Percentiles rank a stretch among this genome's conserved stretches.
Conservation (phyloP, 1,139 yeast genomes). For the Suhomyces atakaporum region DNA sequence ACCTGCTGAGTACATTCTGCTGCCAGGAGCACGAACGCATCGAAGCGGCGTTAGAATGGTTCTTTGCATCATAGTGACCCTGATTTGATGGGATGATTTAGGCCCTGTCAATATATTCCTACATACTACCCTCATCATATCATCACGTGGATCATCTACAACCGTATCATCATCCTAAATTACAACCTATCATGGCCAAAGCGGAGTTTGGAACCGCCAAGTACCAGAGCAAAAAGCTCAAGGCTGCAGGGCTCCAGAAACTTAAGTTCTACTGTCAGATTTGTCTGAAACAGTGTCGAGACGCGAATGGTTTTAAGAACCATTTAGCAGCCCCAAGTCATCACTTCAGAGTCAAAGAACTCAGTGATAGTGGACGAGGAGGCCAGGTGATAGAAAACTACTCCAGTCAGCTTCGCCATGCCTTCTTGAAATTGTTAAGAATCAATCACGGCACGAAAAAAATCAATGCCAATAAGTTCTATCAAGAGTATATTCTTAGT, state of each 20-base stretch:
- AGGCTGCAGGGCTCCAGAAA: conserved; percentile 82
- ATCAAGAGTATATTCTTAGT: conserved; percentile 78
- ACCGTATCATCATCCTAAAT: too few species aligned
- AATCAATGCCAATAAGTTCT: conserved; percentile 80
- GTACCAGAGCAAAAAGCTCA: conserved; percentile 73
- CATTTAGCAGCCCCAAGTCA: conserved; percentile 83
- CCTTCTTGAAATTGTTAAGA: conserved; percentile 64
- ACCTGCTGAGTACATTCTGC: conserved; percentile 6
- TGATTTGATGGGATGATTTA: too few species aligned
- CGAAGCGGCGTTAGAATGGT: background rate
- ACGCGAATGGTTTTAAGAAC: conserved; percentile 91
- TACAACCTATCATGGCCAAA: conserved; percentile 19
- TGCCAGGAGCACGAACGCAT: background rate
- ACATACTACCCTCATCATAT: too few species aligned
- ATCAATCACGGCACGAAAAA: conserved; percentile 79
- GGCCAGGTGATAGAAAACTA: conserved; percentile 55
- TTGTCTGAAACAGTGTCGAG: conserved; percentile 91
- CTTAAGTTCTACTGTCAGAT: conserved; percentile 88
- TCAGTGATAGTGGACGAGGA: conserved; percentile 41
- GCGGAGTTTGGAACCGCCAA: conserved; percentile 87
- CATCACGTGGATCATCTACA: too few species aligned
- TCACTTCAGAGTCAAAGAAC: conserved; percentile 47
- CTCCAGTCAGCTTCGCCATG: conserved; percentile 60
- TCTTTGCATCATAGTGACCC: background rate
- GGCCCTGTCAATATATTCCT: too few species aligned